phyloP scores from a whole-genome alignment of 257 asterid genomes.

The Solanum sejunctum region DNA sequence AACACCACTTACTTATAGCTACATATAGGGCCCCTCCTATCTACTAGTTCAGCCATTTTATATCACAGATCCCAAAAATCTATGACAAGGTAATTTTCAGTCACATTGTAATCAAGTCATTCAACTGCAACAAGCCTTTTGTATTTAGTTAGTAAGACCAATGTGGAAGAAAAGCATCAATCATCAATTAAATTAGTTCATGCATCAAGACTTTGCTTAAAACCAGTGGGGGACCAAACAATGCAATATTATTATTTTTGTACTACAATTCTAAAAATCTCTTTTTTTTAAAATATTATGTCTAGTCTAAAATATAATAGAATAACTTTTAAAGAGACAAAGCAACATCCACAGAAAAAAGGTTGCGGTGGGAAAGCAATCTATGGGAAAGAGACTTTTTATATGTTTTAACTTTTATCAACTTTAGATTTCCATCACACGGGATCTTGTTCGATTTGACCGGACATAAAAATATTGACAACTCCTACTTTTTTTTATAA shows the following conservation, averaged over 20 bases:
- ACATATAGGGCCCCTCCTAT: background rate
- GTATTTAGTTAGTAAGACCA: background rate
- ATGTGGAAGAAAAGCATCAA: background rate
- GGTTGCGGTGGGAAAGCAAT: constrained; percentile 9
- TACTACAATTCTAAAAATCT: too few relatives aligned
- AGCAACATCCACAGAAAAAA: background rate
- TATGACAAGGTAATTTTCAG: background rate
- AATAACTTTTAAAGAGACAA: background rate
- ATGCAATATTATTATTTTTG: background rate
- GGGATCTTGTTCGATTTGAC: background rate
- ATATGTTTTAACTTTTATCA: background rate
- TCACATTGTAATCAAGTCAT: background rate
- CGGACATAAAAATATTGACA: background rate
- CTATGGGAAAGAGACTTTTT: background rate
- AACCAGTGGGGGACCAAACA: background rate
- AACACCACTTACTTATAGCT: background rate
- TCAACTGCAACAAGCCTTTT: background rate
- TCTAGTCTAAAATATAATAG: background rate
- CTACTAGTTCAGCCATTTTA: background rate
- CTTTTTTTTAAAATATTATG: too few relatives aligned
- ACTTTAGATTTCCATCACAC: background rate
- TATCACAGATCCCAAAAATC: background rate
- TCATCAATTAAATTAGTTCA: background rate
- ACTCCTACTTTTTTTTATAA: background rate
- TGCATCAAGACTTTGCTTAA: background rate